Conservation (phyloP, 257 asterid species). For the Solanum raphanifolium region DNA sequence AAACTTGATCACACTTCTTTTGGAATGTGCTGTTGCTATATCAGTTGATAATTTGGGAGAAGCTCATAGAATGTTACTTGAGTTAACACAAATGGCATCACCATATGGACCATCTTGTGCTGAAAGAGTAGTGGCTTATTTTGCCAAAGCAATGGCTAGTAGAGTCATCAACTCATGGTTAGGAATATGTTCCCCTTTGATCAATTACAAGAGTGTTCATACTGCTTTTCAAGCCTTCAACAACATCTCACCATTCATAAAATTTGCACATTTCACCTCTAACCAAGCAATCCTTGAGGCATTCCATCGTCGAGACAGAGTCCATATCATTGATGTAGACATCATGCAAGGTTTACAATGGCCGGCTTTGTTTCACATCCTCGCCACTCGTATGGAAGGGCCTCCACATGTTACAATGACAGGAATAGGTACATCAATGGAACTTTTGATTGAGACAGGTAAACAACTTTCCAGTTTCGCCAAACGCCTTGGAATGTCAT, state of each 20-base stretch:
- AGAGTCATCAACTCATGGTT: constrained; percentile 72
- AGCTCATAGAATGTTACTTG: constrained; percentile 65
- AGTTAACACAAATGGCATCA: constrained; percentile 51
- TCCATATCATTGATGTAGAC: constrained; percentile 63
- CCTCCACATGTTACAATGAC: constrained; percentile 65
- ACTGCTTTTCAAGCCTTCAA: constrained; percentile 54
- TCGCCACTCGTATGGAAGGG: constrained; percentile 62
- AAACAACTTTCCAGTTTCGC: constrained; percentile 55
- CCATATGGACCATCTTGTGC: constrained; percentile 50
- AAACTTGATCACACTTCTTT: constrained; percentile 30
- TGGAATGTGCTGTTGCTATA: constrained; percentile 75
- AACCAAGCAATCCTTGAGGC: constrained; percentile 81
- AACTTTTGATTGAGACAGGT: constrained; percentile 47
- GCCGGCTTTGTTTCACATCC: constrained; percentile 74
- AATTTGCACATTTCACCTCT: constrained; percentile 68
- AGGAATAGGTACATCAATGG: constrained; percentile 52
- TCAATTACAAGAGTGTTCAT: constrained; percentile 28
- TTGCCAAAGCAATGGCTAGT: constrained; percentile 64
- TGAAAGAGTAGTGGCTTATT: constrained; percentile 64
- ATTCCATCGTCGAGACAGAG: constrained; percentile 27
- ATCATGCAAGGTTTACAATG: constrained; percentile 86
- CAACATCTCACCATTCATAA: constrained; percentile 53
- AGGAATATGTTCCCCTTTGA: constrained; percentile 46
- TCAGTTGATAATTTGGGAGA: constrained; percentile 63
- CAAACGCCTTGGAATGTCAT: constrained; percentile 45